A percentile compares a stretch with the other conserved stretches of the same genome.
Conservation (phyloP, 768 basidiomycete genomes). For the Mrakia gelida region DNA sequence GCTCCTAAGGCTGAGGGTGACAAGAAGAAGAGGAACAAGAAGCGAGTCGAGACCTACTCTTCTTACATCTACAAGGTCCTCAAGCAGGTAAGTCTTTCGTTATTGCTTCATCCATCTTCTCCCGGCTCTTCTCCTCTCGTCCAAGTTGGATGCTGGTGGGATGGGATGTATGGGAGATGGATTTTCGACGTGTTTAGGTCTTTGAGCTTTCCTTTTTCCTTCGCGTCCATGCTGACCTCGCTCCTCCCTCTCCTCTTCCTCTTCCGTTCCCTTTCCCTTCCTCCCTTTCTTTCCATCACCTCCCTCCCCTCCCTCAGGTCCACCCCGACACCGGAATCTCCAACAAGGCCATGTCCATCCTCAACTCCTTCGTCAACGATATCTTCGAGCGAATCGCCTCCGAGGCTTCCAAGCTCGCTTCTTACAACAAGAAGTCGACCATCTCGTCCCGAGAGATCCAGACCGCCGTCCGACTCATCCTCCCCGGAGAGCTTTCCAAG, state of each 20-base stretch:
- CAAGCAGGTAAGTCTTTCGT: conserved; percentile 20
- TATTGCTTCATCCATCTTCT: background rate
- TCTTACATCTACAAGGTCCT: conserved; percentile 35
- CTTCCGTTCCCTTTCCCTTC: no score
- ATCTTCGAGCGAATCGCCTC: conserved; percentile 91
- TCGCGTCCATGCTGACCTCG: no score
- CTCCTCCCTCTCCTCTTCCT: no score
- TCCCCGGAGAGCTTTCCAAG: conserved; percentile 92
- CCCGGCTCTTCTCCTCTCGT: background rate
- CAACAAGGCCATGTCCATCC: conserved; percentile 96
- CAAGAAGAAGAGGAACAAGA: conserved; percentile 33
- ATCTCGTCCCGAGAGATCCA: conserved; percentile 99
- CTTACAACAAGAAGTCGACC: conserved; percentile 97
- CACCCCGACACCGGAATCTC: conserved; percentile 32
- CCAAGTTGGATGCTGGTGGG: no score
- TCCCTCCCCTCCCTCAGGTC: background rate
- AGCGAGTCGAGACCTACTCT: conserved; percentile 34
- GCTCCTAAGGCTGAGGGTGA: conserved; percentile 32
- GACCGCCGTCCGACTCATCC: conserved; percentile 91
- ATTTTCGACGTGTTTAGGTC: no score
- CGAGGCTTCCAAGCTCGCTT: conserved; percentile 88
- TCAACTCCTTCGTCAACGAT: conserved; percentile 94
- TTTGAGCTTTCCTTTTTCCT: no score
- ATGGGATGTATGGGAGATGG: no score
- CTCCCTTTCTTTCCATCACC: no score